Conservation (phyloP, 495 filamentous ascomycete species). For the Bryoglossum gracile region DNA sequence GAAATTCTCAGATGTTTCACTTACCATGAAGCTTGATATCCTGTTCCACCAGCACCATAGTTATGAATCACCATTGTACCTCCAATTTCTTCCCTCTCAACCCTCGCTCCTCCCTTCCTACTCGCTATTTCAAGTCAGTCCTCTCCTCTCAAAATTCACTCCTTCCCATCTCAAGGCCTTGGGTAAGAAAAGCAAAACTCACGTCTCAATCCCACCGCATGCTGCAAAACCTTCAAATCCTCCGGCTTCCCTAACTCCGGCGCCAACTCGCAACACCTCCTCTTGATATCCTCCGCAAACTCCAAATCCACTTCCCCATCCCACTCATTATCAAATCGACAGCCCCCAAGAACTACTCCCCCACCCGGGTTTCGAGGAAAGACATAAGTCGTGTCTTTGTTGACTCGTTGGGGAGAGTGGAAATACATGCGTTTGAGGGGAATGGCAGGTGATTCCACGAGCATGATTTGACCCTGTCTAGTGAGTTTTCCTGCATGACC, state of each 20-base stretch:
- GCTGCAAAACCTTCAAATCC: slow-evolving; percentile 59
- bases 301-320: slow-evolving; percentile 57
- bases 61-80: slow-evolving; percentile 59
- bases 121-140: slow-evolving; percentile 7
- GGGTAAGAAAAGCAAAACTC: background rate
- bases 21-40: slow-evolving; percentile 44
- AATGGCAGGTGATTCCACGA: slow-evolving; percentile 30
- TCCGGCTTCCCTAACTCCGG: slow-evolving; percentile 54
- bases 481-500: slow-evolving; percentile 17
- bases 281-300: slow-evolving; percentile 66
- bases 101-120: slow-evolving; percentile 17
- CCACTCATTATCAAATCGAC: slow-evolving; percentile 62
- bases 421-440: slow-evolving; percentile 26
- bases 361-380: slow-evolving; percentile 29
- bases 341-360: slow-evolving; percentile 61
- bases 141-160: too few species aligned
- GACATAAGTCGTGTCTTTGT: slow-evolving; percentile 26
- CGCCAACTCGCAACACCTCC: slow-evolving; percentile 52
- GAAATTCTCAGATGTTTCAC: too few species aligned
- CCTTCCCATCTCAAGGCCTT: too few species aligned
- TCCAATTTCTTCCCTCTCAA: slow-evolving; percentile 23
- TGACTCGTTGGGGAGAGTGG: slow-evolving; percentile 25
- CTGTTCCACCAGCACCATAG: slow-evolving; percentile 75
- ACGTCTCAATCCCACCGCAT: slow-evolving; percentile 55
- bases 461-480: slow-evolving; percentile 32